phyloP scores from a whole-genome alignment of 1,284 basidiomycete genomes.

The Ganoderma lucidum region DNA sequence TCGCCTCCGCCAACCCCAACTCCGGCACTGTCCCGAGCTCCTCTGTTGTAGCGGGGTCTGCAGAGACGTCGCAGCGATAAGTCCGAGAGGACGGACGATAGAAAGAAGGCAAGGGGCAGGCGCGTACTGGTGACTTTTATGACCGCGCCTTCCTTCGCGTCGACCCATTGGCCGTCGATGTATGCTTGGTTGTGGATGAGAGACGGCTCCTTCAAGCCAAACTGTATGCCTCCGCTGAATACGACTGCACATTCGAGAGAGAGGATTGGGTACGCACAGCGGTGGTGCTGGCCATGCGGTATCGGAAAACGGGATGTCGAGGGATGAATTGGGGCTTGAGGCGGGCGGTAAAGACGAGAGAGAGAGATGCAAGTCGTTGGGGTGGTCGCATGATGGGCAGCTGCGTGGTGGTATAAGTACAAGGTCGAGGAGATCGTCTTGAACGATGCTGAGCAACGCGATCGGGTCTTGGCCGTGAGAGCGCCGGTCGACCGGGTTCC shows the following conservation, averaged over 20 bases:
- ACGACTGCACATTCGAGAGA: neutral
- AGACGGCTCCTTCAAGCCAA: slow-evolving; percentile 78
- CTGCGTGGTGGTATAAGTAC: neutral
- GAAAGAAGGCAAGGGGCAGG: slow-evolving; percentile 26
- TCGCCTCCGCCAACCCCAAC: slow-evolving; percentile 85
- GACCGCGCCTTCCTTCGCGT: slow-evolving; percentile 74
- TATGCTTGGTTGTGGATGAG: slow-evolving; percentile 80
- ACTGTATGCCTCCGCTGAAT: slow-evolving; percentile 47
- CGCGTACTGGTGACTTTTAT: slow-evolving; percentile 80
- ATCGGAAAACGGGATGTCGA: slow-evolving; percentile 27
- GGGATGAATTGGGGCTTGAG: slow-evolving; percentile 24
- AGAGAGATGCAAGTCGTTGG: slow-evolving; percentile 6
- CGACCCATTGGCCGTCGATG: slow-evolving; percentile 86
- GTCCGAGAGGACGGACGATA: slow-evolving; percentile 8
- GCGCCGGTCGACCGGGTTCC: neutral
- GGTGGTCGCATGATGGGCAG: slow-evolving; percentile 15
- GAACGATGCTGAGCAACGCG: neutral
- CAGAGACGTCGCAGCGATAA: neutral
- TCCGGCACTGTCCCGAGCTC: slow-evolving; percentile 86
- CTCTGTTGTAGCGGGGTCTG: slow-evolving; percentile 88
- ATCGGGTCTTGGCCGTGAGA: neutral
- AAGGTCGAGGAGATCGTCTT: neutral
- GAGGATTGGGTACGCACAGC: slow-evolving; percentile 16
- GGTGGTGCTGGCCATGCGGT: slow-evolving; percentile 40
- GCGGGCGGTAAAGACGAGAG: slow-evolving; percentile 18